Base-by-base conservation (phyloP, 2,329 filamentous ascomycete species). In the Blumeria hordei region DNA sequence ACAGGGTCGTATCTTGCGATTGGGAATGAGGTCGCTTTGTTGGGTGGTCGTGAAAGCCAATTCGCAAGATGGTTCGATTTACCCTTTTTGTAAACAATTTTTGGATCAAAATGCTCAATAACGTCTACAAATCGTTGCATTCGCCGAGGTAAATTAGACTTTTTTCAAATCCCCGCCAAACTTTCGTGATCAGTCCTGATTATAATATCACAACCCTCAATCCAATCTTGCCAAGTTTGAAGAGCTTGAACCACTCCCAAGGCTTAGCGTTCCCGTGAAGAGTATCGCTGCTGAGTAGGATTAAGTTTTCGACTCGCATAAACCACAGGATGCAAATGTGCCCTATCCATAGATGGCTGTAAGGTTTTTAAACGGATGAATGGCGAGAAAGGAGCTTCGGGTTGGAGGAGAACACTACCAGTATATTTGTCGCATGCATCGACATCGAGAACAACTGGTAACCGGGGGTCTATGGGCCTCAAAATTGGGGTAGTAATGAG, bases 81-180 rank as follows among this genome's bases (percentile, higher is more conserved):
- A n/a, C 12, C 34, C 39, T 8, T 52, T 28, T 39, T 52, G 3
- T 52, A 52, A 11, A 52, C 34, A 50, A 55, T 52, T n/a, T 6
- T 49, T 39, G 54, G 41, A 50, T 52, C n/a, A 21, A 52, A 18
- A 37, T 55, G 12, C 41, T 47, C 54, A 35, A 49, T 18, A 18
- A 55, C 33, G 10, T 55, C 54, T 8, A 49, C 6, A 14, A 47
- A 55, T 32, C 45, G 18, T 21, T 47, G 37, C 18, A 53, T 49
- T 8, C 36, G 18, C 21, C 50, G 12, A 18, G 50, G 34, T 21
- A 52, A n/a, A 12, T 52, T 52, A 10, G 34, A 18, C 14, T 52
- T 52, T 37, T 21, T 53, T 10, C 8, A 8, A 5, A 53, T 53
- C 11, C 35, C 10, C 11, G 50, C 35, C 32, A 41, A 21, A 28